Percentiles rank a stretch among this genome's conserved stretches.
phyloP scores from a whole-genome alignment of 2,329 filamentous ascomycete species.

The Trichoderma sp. region DNA sequence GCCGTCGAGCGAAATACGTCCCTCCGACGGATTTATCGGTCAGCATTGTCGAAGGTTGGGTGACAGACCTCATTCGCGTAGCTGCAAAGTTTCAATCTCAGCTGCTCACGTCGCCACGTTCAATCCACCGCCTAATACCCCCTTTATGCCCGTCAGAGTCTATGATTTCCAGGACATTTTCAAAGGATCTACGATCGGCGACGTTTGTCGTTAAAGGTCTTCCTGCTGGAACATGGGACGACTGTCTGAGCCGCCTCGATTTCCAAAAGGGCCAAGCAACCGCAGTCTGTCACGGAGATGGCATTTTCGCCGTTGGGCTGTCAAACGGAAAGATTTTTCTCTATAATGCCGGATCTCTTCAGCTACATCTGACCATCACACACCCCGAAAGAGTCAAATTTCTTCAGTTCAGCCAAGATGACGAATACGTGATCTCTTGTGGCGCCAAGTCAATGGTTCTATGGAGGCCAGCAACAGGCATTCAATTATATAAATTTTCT shows the following conservation, averaged over 20 bases:
- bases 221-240: background rate
- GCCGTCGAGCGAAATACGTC: background rate
- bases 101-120: background rate
- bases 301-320: background rate
- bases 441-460: background rate
- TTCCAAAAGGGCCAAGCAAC: background rate
- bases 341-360: background rate
- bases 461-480: background rate
- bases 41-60: background rate
- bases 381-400: background rate
- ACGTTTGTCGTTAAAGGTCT: background rate
- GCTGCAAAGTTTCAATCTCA: background rate
- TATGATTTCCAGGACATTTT: background rate
- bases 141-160: background rate
- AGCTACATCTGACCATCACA: background rate
- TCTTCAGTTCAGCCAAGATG: background rate
- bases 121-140: slow-evolving; percentile 5
- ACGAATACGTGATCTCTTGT: slow-evolving; percentile 1
- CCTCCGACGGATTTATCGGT: background rate
- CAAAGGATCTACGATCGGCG: background rate
- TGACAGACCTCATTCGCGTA: background rate
- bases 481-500: background rate
- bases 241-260: background rate
- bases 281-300: background rate
- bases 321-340: background rate